Base-by-base conservation (phyloP, 495 filamentous ascomycete species). In the Neurospora tetrasperma region DNA sequence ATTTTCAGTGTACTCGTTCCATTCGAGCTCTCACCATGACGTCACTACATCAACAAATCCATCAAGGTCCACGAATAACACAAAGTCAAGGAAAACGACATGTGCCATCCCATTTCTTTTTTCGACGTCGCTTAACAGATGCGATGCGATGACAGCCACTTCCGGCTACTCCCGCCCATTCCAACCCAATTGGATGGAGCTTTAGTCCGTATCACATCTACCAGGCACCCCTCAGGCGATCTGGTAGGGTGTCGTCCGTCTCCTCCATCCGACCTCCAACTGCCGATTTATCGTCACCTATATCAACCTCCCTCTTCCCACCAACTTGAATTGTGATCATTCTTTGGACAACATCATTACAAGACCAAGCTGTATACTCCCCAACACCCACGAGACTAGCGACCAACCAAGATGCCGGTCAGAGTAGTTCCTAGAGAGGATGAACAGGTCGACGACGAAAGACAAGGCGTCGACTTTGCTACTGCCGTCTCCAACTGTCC, bases 401-500 rank as follows among this genome's bases (percentile, higher is more conserved):
- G 9, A 66, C 3, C 16, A 3, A 16, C 6, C 54, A 38, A 38
- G 54, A 66, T 66, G 54, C 27, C 54, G 2, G 54, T 62, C 54
- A 9, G 12, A 8, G 27, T 35, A 12, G 27, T 35, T 7, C 54
- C 14, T 14, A 66, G 54, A 66, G 27, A 35, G 1, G 14, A 18
- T 12, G 54, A 35, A 0, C 2, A 66, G 6, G 54, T 31, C 27
- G 0, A 35, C 54, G 27, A 66, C 0, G 54, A 27, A 27, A 66
- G 54, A 1, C 54, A 66, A 66, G 54, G 54, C 54, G 14, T 69
- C 48, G 31, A 71, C 54, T 78, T 78, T 12, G 73, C 71, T 54
- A 23, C 42, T 14, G 69, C 71, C 4, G 73, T 59, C 8, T 2
- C 72, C 9, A 11, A 69, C 0, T 71, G 42, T 70, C 72, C 72